These are phyloP conservation scores for Colletotrichum navitas DNA, from an alignment of 2,329 filamentous ascomycete species.

Conservation along the genomic window DNA sequence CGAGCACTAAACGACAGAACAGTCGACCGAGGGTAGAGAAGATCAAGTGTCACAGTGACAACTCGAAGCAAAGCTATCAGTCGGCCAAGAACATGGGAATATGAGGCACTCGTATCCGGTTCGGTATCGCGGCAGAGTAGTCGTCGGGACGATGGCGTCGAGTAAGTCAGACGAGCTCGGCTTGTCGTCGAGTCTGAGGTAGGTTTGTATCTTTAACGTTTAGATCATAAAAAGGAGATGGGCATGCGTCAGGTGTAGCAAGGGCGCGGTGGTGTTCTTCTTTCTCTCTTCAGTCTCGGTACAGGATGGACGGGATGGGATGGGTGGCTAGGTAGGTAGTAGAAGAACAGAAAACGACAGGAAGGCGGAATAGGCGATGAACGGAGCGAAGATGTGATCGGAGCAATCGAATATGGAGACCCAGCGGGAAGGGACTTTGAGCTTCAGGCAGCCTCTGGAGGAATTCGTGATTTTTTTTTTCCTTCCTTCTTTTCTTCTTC, in stretches of 20 bases:
- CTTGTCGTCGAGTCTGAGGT: slow-evolving; percentile 20
- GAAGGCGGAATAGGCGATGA: slow-evolving; percentile 43
- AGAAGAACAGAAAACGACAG: slow-evolving; percentile 46
- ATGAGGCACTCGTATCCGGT: slow-evolving; percentile 33
- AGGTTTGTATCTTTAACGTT: slow-evolving; percentile 14
- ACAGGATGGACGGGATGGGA: slow-evolving; percentile 23
- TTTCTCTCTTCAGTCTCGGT: slow-evolving; percentile 17
- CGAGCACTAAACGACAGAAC: slow-evolving; percentile 44
- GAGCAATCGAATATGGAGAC: slow-evolving; percentile 29
- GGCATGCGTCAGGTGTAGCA: slow-evolving; percentile 24
- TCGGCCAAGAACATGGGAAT: slow-evolving; percentile 50
- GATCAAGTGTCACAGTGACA: slow-evolving; percentile 51
- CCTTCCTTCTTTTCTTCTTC: background rate
- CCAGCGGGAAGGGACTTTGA: slow-evolving; percentile 32
- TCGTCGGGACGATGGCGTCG: slow-evolving; percentile 26
- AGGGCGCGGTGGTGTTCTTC: background rate
- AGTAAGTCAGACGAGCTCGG: slow-evolving; percentile 23
- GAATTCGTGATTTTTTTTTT: slow-evolving; percentile 25
- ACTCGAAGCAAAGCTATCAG: slow-evolving; percentile 49
- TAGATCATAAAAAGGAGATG: slow-evolving; percentile 26
- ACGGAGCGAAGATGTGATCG: slow-evolving; percentile 25
- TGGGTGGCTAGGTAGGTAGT: slow-evolving; percentile 46
- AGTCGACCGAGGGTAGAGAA: slow-evolving; percentile 43
- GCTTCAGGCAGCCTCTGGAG: slow-evolving; percentile 25
- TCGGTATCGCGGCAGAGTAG: slow-evolving; percentile 22